Base-by-base conservation (phyloP, 768 basidiomycete species). In the Imleria badia region DNA sequence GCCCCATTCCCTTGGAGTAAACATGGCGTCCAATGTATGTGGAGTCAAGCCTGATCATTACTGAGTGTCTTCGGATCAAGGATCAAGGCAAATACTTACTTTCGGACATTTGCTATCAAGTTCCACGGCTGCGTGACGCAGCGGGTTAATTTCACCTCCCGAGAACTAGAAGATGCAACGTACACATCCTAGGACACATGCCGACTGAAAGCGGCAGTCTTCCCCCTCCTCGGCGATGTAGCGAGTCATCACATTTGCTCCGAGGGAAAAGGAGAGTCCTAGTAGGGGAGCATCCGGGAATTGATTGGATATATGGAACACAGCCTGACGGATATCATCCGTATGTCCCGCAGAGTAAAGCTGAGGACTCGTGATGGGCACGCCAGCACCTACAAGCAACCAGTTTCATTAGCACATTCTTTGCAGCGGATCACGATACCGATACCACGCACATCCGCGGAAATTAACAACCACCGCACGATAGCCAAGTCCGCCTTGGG, bases 201-300 rank as follows among this genome's bases (percentile, higher is more conserved):
- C 89, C 5, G 85, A 82, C 49, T 71, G 71, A 31, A 94, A 69
- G 55, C 87, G 81, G 63, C 83, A 81, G 20, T 74, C 63, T 35
- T 76, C 75, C 14, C 89, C 85, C 66, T 96, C 89, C 72, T 96
- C 88, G 6, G 89, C 93, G 47, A 95, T 74, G 70, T 97, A 97
- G 58, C 91, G 81, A 33, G 93, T 89, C 61, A 98, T 73, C 34
- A 98, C 89, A 67, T 91, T 93, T 40, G 94, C 90, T 40, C 96
- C 97, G 35, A 99, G 81, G 5, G 94, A 97, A 76, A 96, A 98
- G 8, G 95, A 93, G 11, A 97, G 72, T 14, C 91, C 96, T 17
- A 96, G 72, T 35, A 98, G 74, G 5, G 87, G 90, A 0, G 96
- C 92, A 11, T 78, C 73, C 3, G 96, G 95, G 62, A 86, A 95